Evolutionary conservation across 768 basidiomycete genomes (phyloP), one percentile per base, ranked within the genome.

Genomic region (Agaricus blazei): DNA sequence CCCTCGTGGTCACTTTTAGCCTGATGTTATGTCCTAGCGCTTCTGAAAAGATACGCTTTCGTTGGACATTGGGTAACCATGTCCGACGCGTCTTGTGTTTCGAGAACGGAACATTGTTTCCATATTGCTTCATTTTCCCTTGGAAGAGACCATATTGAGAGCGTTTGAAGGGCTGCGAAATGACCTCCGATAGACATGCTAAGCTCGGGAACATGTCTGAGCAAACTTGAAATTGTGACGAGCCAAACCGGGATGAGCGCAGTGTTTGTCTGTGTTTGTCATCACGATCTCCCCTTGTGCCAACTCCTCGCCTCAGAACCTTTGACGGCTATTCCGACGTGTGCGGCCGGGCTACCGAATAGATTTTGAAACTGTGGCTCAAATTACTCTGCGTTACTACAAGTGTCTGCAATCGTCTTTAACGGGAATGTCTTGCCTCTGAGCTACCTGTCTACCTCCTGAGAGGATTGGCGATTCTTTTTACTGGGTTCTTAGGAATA

Each of bases 21-120:
- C 75, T 74, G 4, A 95, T 64, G 43, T 72, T 72, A 49, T 76
- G 68, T 29, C 78, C 81, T 36, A 93, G 69, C 7, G 81, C 70
- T 12, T 88, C 85, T 11, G 88, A 92, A 59, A 73, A 79, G 44
- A 93, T 62, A 1, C 84, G 80, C 69, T 93, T 93, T 49, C 74
- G 73, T 61, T 93, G 91, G 24, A 93, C 78, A 69, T 95, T 95
- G 36, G 93, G 93, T 9, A 92, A 75, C 93, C 93, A 95, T 43
- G 87, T 80, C 40, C 93, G 77, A 48, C 88, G 85, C 26, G 93
- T 93, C 74, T 93, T 94, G 67, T 87, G 81, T 66, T 87, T 86
- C 24, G 92, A 93, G 69, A 91, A 87, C 0, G 93, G 91, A 47
- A 94, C 90, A 65, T 87, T 93, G 76, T 94, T 93, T 26, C 93